phyloP scores from a whole-genome alignment of 352 stramenopile genomes.

The Phytopythium helicoides region DNA sequence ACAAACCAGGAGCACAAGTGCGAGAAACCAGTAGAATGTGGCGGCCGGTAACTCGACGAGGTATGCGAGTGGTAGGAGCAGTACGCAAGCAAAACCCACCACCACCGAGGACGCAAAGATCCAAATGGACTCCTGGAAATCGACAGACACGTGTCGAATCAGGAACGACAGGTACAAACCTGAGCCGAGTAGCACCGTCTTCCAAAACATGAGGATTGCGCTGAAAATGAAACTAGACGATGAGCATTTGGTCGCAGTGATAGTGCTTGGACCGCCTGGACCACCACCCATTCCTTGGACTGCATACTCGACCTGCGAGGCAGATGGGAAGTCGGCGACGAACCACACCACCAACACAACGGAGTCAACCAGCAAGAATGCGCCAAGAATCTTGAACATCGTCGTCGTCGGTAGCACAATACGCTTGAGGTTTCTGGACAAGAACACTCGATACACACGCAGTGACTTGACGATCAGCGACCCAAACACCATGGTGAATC shows the following conservation, averaged over 20 bases:
- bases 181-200: conserved; percentile 36
- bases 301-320: conserved; percentile 11
- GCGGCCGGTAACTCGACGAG: conserved; percentile 32
- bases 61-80: conserved; percentile 45
- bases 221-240: conserved; percentile 53
- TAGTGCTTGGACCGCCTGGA: too few species aligned
- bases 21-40: conserved; percentile 32
- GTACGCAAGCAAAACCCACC: conserved; percentile 40
- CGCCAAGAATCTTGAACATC: conserved; percentile 17
- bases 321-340: conserved; percentile 9
- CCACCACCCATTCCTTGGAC: background rate
- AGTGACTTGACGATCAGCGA: conserved; percentile 29
- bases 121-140: conserved; percentile 66
- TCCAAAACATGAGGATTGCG: conserved; percentile 52
- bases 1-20: conserved; percentile 19
- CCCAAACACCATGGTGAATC: conserved; percentile 26
- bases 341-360: conserved; percentile 14
- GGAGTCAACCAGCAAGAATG: conserved; percentile 15
- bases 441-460: conserved; percentile 40
- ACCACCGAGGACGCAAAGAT: conserved; percentile 46
- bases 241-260: conserved; percentile 22
- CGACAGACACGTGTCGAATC: too few species aligned
- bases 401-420: conserved; percentile 8
- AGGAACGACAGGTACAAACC: conserved; percentile 50
- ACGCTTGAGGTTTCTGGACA: conserved; percentile 24